Evolutionary conservation across 352 stramenopile genomes (phyloP), one percentile per base, ranked within the genome.

Genomic region (Pythium brassicae): DNA sequence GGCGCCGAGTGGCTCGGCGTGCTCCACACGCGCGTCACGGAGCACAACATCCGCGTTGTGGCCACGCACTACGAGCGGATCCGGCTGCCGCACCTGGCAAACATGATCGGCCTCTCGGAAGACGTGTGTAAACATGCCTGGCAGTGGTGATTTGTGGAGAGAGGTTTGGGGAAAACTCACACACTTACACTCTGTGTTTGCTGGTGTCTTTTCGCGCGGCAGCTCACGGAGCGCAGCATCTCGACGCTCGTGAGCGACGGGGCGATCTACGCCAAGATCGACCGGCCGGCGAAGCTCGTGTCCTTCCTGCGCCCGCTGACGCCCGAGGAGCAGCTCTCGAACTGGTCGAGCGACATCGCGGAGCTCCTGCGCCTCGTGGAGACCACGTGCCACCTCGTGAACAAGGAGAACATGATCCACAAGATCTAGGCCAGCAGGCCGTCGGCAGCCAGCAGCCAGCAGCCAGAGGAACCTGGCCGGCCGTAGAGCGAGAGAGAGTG

Each of bases 331-430:
- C 81, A 98, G 40, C 76, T 99, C 29, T 94, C 84, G 7, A 94
- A 98, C 59, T 99, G 96, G 97, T 96, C 95, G 32, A 74, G 69
- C 47, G 95, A 99, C 76, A 98, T 99, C 62, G 96, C 92, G 23
- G 86, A 97, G 68, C 71, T 99, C 47, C 84, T 99, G 57, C 75
- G 87, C 53, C 74, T 99, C 37, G 93, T 99, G 35, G 96, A 99
- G 74, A 97, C 91, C 26, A 99, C 97, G 51, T 98, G 87, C 61
- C 96, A 99, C 82, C 78, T 99, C 60, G 98, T 99, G 77, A 96
- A 99, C 77, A 99, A 99, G 84, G 97, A 99, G 71, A 98, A 97
- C 65, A 99, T 99, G 95, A 87, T 98, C 55, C 79, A 97, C 78
- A 96, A 95, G 72, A 78, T 96, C 54, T 93, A 79, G 75, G 46